Evolutionary conservation across 1,284 basidiomycete species (phyloP).

Genomic region (Rhodotorula sp.): DNA sequence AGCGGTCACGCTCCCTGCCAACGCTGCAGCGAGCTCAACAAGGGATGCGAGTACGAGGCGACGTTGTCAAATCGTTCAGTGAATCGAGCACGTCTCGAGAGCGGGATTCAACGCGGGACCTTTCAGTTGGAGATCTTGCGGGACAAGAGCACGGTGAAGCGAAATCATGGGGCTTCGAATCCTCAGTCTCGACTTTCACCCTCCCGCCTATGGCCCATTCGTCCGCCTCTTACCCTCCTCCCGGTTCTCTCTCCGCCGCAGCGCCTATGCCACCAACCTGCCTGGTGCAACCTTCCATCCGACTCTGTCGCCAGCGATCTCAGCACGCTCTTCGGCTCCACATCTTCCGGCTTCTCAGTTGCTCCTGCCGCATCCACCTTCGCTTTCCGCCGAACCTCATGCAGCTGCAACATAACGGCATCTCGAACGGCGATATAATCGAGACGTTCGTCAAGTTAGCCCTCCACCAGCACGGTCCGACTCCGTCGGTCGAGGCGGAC

Average conservation of each 20-base stretch:
- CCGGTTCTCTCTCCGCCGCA: no score
- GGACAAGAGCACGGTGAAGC: no score
- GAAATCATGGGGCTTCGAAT: background rate
- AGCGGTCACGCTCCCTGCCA: background rate
- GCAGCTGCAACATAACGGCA: background rate
- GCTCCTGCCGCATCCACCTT: background rate
- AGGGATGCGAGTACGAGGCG: background rate
- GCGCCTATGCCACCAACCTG: no score
- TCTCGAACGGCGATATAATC: background rate
- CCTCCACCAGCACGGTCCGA: background rate
- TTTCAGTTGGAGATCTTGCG: no score
- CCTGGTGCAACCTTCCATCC: no score
- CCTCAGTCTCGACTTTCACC: no score
- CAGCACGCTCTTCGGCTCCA: no score
- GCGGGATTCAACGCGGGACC: background rate
- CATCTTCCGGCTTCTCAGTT: background rate
- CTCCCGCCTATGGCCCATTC: no score
- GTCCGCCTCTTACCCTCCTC: no score
- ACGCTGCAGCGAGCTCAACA: background rate
- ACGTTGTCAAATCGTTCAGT: background rate
- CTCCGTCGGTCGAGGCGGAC: conserved; percentile 4
- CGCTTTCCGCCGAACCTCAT: background rate
- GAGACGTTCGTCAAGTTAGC: background rate
- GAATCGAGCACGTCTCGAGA: conserved; percentile 3
- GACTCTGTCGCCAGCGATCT: no score